Base-by-base conservation (phyloP, 2,329 filamentous ascomycete species). In the Aureobasidium lini region DNA sequence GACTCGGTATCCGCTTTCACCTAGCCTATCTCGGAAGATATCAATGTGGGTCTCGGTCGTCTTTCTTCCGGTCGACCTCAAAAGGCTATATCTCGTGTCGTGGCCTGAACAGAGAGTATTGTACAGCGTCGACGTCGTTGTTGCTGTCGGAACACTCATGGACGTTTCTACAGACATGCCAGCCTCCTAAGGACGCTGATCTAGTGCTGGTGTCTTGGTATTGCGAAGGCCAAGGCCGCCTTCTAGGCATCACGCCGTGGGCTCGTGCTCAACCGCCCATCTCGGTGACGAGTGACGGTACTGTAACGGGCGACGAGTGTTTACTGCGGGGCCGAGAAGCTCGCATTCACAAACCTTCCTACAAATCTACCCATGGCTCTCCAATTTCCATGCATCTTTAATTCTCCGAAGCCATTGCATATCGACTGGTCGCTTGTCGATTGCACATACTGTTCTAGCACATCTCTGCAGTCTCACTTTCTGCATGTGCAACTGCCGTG, bases 41-140 rank as follows among this genome's bases (percentile, higher is more conserved):
- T 4, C 29, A 40, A 59, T 49, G 57, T 59, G 46, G 57, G 57
- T 59, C 46, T 52, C 54, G 54, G 54, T 32, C 23, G 28, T 40
- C 32, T 48, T n/a, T 37, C 32, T n/a, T 2, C 54, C 54, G 54
- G 40, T 15, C 10, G 10, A 52, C n/a, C 11, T 40, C 48, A 18
- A 6, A 40, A 31, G 18, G 36, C 13, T 9, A n/a, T 16, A 39
- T 18, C 8, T 23, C 32, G 37, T 32, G 10, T 54, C 37, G 32
- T 34, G 34, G 15, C 31, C 18, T 8, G 23, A 23, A 40, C n/a
- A 34, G 50, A 15, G 6, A 6, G 13, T 23, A 16, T 10, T 11
- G 32, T 43, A 42, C 50, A 43, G 28, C n/a, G 50, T 40, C 18
- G 49, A 23, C 36, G 49, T 11, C 13, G 49, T 16, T 29, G 50